Conservation (phyloP, 805 yeast species). For the Candida silvicultrix region DNA sequence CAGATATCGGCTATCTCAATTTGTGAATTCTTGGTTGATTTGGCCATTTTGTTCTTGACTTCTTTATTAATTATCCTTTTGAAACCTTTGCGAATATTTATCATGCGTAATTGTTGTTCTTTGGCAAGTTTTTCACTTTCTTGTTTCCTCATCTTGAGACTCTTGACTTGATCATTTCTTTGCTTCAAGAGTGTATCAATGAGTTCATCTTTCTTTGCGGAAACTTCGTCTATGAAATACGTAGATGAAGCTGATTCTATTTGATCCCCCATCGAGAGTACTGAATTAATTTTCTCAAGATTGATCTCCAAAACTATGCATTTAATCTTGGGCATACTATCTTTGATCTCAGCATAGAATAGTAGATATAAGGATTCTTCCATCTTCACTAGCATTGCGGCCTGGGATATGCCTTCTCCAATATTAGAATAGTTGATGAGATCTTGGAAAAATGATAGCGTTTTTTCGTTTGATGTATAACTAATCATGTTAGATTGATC, state of each 20-base stretch:
- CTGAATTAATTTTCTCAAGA: constrained; percentile 4
- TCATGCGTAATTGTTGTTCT: constrained; percentile 12
- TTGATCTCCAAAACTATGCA: constrained; percentile 15
- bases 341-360: constrained; percentile 14
- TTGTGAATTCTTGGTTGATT: constrained; percentile 9
- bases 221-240: constrained; percentile 16
- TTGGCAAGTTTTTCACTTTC: constrained; percentile 1
- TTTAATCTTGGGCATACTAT: constrained; percentile 6
- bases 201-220: constrained; percentile 15
- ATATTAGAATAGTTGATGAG: constrained; percentile 13
- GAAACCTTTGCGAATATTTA: constrained; percentile 12
- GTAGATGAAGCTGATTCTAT: background rate
- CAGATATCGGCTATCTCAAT: constrained; percentile 21
- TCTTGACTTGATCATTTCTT: constrained; percentile 1
- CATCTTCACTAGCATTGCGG: constrained; percentile 10
- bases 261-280: constrained; percentile 3
- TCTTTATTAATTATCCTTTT: constrained; percentile 11
- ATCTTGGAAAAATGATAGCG: constrained; percentile 8
- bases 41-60: constrained; percentile 10
- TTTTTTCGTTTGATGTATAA: constrained; percentile 11
- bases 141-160: background rate
- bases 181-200: constrained; percentile 17
- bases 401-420: constrained; percentile 4
- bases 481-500: constrained; percentile 8
- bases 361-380: constrained; percentile 9